Percentiles rank a stretch among this genome's conserved stretches.
Evolutionary conservation across 169 alveolate genomes (phyloP).

Genomic region (Theileria orientalis): DNA sequence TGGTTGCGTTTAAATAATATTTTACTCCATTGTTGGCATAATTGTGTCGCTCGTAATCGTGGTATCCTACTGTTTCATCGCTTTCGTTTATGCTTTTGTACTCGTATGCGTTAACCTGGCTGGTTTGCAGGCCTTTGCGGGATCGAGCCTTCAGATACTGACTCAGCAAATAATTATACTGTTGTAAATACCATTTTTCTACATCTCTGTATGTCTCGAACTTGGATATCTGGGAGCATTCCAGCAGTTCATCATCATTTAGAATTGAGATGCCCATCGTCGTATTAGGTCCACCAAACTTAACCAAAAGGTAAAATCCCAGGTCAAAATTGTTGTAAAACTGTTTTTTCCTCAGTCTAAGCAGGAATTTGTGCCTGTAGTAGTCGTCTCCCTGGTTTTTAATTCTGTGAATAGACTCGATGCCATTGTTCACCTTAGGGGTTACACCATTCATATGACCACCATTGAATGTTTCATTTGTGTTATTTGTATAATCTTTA

Average conservation of each 20-base stretch:
- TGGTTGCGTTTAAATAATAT: no score
- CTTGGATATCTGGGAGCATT: constrained; percentile 61
- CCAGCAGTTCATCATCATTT: constrained; percentile 62
- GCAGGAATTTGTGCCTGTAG: constrained; percentile 35
- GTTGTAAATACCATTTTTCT: constrained; percentile 41
- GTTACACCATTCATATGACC: no score
- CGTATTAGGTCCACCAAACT: constrained; percentile 57
- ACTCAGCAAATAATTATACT: constrained; percentile 20
- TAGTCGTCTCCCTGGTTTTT: no score
- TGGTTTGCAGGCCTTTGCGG: constrained; percentile 8
- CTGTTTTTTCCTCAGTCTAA: constrained; percentile 40
- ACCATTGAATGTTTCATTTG: no score
- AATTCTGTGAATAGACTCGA: not conserved
- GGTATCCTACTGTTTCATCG: no score
- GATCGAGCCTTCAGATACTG: constrained; percentile 4
- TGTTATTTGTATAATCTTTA: no score
- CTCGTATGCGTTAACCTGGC: constrained; percentile 40
- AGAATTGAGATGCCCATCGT: constrained; percentile 58
- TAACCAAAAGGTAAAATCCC: constrained; percentile 33
- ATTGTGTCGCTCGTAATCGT: no score
- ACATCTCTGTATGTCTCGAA: constrained; percentile 42
- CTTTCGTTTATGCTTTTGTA: no score
- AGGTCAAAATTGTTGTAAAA: constrained; percentile 44
- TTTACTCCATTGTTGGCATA: no score
- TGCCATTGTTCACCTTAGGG: not conserved